A percentile compares a stretch with the other conserved stretches of the same genome.
These are phyloP conservation scores for Ceratorhiza oryzae-sativae DNA, from an alignment of 1,284 basidiomycete genomes.

Conservation along the genomic window DNA sequence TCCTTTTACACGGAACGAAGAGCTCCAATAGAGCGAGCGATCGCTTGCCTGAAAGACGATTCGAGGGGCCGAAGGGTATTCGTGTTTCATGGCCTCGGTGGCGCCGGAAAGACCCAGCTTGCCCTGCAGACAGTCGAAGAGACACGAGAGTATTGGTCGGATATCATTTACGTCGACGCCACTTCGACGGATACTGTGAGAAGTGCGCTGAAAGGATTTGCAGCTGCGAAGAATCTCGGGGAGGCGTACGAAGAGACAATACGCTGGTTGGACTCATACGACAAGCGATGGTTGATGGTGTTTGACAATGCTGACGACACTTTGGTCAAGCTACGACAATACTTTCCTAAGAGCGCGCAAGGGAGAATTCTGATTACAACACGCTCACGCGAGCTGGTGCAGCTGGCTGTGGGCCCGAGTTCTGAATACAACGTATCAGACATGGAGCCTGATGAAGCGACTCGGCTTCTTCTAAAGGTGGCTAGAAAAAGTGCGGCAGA, in stretches of 20 bases:
- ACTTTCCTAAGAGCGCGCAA: slow-evolving; percentile 6
- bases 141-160: slow-evolving; percentile 3
- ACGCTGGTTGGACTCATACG: slow-evolving; percentile 11
- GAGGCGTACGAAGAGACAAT: slow-evolving; percentile 5
- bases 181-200: slow-evolving; percentile 8
- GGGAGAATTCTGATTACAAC: slow-evolving; percentile 23
- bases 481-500: background rate
- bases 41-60: background rate
- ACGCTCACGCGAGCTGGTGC: background rate
- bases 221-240: background rate
- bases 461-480: background rate
- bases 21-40: background rate
- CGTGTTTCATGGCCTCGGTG: slow-evolving; percentile 26
- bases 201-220: background rate
- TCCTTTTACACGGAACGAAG: background rate
- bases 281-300: slow-evolving; percentile 29
- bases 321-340: background rate
- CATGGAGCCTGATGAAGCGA: slow-evolving; percentile 21
- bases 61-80: background rate
- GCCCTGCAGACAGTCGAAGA: background rate
- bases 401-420: background rate
- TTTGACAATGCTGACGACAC: slow-evolving; percentile 38
- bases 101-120: slow-evolving; percentile 34
- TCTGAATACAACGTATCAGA: slow-evolving; percentile 10
- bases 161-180: slow-evolving; percentile 24